Conservation (phyloP, 805 yeast genomes). For the Candida pseudoglaebosa region DNA sequence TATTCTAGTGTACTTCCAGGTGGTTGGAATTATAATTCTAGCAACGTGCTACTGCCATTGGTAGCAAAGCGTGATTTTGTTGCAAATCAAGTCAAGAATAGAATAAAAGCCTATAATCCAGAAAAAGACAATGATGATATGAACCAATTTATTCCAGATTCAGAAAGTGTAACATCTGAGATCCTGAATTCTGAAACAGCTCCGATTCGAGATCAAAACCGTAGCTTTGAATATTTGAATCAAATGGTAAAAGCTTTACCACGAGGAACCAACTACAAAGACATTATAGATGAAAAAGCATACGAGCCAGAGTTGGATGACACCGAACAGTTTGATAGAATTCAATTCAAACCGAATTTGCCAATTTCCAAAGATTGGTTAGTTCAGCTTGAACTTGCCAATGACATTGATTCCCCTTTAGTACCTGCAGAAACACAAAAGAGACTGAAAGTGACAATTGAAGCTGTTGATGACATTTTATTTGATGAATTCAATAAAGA, state of each 20-base stretch:
- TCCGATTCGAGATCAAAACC: slow-evolving; percentile 9
- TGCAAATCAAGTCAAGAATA: slow-evolving; percentile 25
- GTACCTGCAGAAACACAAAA: slow-evolving; percentile 22
- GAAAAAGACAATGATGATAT: slow-evolving; percentile 6
- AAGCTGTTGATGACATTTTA: slow-evolving; percentile 44
- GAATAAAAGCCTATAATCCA: slow-evolving; percentile 19
- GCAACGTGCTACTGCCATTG: slow-evolving; percentile 18
- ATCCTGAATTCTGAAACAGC: slow-evolving; percentile 8
- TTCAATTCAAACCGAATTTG: slow-evolving; percentile 42
- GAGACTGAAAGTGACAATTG: slow-evolving; percentile 21
- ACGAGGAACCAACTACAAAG: slow-evolving; percentile 24
- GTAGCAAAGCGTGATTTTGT: slow-evolving; percentile 27
- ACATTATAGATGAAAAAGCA: slow-evolving; percentile 56
- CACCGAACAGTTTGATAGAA: slow-evolving; percentile 29
- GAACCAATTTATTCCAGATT: neutral
- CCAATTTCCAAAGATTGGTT: slow-evolving; percentile 61
- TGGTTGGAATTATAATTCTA: slow-evolving; percentile 24
- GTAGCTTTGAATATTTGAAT: slow-evolving; percentile 31
- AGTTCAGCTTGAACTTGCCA: slow-evolving; percentile 53
- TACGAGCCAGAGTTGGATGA: slow-evolving; percentile 62
- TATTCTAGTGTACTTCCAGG: slow-evolving; percentile 35
- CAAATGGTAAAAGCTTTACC: slow-evolving; percentile 32
- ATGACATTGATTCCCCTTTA: slow-evolving; percentile 41
- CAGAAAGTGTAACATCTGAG: slow-evolving; percentile 11
- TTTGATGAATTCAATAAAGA: slow-evolving; percentile 43